A percentile compares a stretch with the other conserved stretches of the same genome.
These are phyloP conservation scores for Gigaspora rosea DNA, from an alignment of 192 early-diverging fungal genomes.

Conservation along the genomic window DNA sequence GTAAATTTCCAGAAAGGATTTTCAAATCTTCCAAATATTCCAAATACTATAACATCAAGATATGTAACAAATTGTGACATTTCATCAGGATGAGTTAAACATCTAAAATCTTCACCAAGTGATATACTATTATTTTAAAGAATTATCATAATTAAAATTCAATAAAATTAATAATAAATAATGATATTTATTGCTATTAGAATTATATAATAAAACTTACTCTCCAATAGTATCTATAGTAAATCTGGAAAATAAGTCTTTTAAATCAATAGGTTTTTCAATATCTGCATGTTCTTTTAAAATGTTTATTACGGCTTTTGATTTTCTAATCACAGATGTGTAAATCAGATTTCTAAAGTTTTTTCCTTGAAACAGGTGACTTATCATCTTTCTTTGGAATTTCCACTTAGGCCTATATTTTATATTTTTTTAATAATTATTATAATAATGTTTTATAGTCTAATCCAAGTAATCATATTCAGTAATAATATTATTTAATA, in stretches of 20 bases:
- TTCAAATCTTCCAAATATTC: conserved; percentile 37
- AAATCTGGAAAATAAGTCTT: conserved; percentile 50
- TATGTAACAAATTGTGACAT: conserved; percentile 48
- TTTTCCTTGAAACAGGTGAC: conserved; percentile 5
- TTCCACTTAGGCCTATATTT: not conserved
- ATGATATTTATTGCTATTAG: not conserved
- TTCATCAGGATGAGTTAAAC: conserved; percentile 34
- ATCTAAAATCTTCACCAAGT: conserved; percentile 40
- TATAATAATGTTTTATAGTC: not conserved
- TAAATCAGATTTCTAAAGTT: conserved; percentile 23
- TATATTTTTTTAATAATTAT: not conserved
- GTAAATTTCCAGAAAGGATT: conserved; percentile 41
- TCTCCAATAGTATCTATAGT: conserved; percentile 47
- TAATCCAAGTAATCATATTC: too few relatives aligned
- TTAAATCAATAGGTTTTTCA: conserved; percentile 44
- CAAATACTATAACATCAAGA: conserved; percentile 54
- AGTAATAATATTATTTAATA: too few relatives aligned
- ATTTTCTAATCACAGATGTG: not conserved
- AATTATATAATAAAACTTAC: conserved; percentile 14
- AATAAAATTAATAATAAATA: not conserved
- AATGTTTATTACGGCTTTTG: not conserved
- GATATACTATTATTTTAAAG: conserved; percentile 32
- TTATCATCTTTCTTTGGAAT: conserved; percentile 8
- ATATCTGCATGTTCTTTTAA: conserved; percentile 28
- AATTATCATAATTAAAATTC: not conserved